phyloP scores from a whole-genome alignment of 106 monocot genomes.

The Dendrobium nobile region DNA sequence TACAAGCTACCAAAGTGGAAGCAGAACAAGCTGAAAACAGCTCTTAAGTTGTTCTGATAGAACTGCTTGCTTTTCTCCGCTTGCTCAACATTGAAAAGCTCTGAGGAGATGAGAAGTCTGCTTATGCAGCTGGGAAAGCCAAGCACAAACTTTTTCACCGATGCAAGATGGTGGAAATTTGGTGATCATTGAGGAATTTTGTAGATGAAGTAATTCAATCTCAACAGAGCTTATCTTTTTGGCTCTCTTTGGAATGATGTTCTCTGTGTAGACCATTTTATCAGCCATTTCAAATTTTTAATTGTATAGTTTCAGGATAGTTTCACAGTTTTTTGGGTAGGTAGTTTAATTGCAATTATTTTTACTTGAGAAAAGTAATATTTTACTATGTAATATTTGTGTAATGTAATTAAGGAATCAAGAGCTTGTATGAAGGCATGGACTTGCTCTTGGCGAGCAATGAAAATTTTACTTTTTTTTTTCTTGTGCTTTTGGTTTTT shows the following conservation, averaged over 20 bases:
- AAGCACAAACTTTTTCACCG: not conserved
- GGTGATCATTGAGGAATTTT: not conserved
- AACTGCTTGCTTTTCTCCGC: not conserved
- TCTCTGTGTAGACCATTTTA: too few relatives aligned
- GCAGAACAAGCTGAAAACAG: conserved; percentile 58
- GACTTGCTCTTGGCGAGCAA: too few relatives aligned
- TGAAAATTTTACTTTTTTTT: too few relatives aligned
- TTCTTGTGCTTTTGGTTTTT: too few relatives aligned
- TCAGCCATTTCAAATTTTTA: not conserved
- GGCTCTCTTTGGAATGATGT: too few relatives aligned
- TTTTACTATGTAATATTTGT: not conserved
- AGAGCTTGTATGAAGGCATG: not conserved
- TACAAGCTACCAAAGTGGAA: conserved; percentile 70
- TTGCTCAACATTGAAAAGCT: not conserved
- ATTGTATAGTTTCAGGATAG: not conserved
- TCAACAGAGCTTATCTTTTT: not conserved
- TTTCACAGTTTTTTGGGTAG: not conserved
- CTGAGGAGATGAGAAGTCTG: not conserved
- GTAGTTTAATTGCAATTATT: not conserved
- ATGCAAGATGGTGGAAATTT: not conserved
- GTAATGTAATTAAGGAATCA: not conserved
- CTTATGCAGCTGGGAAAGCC: not conserved
- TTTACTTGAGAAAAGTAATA: not conserved
- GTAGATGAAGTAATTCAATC: not conserved
- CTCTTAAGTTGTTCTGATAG: conserved; percentile 38